phyloP scores from a whole-genome alignment of 169 alveolate genomes.

The Cryptosporidium sp. region DNA sequence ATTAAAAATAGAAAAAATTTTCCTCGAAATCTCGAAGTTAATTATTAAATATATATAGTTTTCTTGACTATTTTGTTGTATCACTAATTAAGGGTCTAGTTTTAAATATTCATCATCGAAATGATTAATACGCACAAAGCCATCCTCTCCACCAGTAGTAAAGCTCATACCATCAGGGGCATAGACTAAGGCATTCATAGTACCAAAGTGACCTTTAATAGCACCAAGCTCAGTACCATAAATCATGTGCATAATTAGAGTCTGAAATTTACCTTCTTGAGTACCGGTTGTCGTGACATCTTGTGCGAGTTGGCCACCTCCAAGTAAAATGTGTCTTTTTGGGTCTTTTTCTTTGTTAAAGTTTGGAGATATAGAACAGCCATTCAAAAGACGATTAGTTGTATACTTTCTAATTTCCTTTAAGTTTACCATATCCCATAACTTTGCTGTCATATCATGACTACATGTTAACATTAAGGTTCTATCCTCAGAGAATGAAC shows the following conservation, averaged over 20 bases:
- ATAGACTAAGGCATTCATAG: slow-evolving; percentile 92
- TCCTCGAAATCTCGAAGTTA: slow-evolving; percentile 2
- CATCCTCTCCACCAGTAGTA: slow-evolving; percentile 96
- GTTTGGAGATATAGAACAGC: slow-evolving; percentile 89
- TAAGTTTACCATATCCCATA: slow-evolving; percentile 87
- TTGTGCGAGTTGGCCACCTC: slow-evolving; percentile 92
- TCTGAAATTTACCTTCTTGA: slow-evolving; percentile 95
- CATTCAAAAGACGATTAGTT: slow-evolving; percentile 89
- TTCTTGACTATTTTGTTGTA: background rate
- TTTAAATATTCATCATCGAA: slow-evolving; percentile 91
- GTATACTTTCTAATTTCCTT: slow-evolving; percentile 82
- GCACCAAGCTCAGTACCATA: slow-evolving; percentile 93
- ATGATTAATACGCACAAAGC: slow-evolving; percentile 92
- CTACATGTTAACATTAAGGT: slow-evolving; percentile 88
- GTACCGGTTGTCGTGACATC: slow-evolving; percentile 91
- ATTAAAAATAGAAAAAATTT: background rate
- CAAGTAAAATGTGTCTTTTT: slow-evolving; percentile 87
- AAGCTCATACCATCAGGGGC: slow-evolving; percentile 93
- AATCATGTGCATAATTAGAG: slow-evolving; percentile 90
- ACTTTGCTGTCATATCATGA: slow-evolving; percentile 89
- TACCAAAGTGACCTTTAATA: slow-evolving; percentile 96
- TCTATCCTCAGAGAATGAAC: slow-evolving; percentile 86
- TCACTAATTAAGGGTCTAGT: slow-evolving; percentile 48
- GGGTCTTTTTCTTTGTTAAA: slow-evolving; percentile 81
- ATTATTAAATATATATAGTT: slow-evolving; percentile 13